These are phyloP conservation scores for Dactylonectria macrodidyma DNA, from an alignment of 2,329 filamentous ascomycete genomes.

Conservation along the genomic window DNA sequence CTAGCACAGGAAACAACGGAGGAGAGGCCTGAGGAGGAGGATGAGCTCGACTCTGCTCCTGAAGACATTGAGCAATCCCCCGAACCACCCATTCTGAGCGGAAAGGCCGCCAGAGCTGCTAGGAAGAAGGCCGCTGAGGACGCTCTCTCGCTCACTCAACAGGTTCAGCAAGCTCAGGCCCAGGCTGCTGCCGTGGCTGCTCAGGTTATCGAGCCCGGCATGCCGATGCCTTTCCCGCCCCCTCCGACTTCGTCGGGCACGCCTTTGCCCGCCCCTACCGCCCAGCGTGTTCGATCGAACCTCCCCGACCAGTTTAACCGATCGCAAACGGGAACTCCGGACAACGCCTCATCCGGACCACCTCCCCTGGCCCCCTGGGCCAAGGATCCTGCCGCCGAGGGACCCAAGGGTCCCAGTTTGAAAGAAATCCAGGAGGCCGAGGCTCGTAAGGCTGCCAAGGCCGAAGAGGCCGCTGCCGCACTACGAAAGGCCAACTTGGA, in stretches of 20 bases:
- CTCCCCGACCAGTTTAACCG: constrained; percentile 81
- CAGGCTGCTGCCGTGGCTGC: constrained; percentile 55
- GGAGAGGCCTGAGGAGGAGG: constrained; percentile 46
- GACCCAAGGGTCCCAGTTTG: constrained; percentile 88
- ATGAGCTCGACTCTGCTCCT: constrained; percentile 22
- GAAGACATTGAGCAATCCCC: constrained; percentile 33
- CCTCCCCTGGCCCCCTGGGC: constrained; percentile 95
- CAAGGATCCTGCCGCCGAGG: constrained; percentile 80
- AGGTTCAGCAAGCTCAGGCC: constrained; percentile 82
- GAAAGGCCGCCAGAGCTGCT: constrained; percentile 47
- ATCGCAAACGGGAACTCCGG: constrained; percentile 85
- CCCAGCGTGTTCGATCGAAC: constrained; percentile 87
- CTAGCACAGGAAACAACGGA: constrained; percentile 52
- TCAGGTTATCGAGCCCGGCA: constrained; percentile 69
- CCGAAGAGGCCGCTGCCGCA: constrained; percentile 84
- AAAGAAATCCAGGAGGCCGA: constrained; percentile 98
- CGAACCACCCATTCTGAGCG: constrained; percentile 35
- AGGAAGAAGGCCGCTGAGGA: constrained; percentile 55
- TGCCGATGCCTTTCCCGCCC: constrained; percentile 84
- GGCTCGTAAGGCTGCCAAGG: constrained; percentile 91
- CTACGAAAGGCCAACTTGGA: constrained; percentile 84
- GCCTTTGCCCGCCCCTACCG: constrained; percentile 88
- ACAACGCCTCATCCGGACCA: constrained; percentile 64
- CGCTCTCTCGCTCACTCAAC: constrained; percentile 81
- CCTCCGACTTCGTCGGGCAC: constrained; percentile 78